These are phyloP conservation scores for Pueraria montana DNA, from an alignment of 306 rosid genomes.

Conservation along the genomic window DNA sequence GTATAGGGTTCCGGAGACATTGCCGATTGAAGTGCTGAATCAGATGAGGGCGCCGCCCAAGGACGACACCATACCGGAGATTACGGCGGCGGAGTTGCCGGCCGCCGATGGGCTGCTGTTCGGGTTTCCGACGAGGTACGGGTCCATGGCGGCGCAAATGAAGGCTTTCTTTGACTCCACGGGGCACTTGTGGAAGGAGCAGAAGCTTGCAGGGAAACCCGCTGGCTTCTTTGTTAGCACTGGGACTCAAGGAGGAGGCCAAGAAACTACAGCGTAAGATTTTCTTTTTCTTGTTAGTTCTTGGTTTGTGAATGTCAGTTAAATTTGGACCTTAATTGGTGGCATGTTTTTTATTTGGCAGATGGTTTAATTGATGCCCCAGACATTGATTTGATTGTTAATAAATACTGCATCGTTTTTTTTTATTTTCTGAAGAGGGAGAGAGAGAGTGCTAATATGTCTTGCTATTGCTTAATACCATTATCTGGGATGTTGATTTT, in stretches of 20 bases:
- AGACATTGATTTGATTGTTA: not conserved
- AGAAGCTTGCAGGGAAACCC: constrained; percentile 94
- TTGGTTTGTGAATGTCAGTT: not conserved
- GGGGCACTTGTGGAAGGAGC: constrained; percentile 84
- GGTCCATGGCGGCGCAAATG: constrained; percentile 98
- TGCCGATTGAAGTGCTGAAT: constrained; percentile 69
- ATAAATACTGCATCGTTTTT: no score
- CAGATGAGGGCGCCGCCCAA: constrained; percentile 80
- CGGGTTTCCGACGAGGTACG: constrained; percentile 94
- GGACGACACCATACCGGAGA: constrained; percentile 71
- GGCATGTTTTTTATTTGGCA: not conserved
- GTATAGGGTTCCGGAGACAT: constrained; percentile 87
- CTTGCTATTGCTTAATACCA: not conserved
- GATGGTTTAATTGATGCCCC: not conserved
- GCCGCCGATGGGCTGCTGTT: constrained; percentile 84
- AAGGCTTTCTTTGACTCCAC: constrained; percentile 94
- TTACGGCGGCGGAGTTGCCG: constrained; percentile 67
- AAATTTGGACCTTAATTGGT: not conserved
- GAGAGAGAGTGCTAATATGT: not conserved
- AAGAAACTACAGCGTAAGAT: constrained; percentile 95
- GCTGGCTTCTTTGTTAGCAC: constrained; percentile 95
- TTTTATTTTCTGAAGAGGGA: not conserved
- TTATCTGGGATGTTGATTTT: constrained; percentile 23
- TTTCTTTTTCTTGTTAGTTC: not conserved
- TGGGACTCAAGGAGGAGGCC: constrained; percentile 99